These are phyloP conservation scores for Escovopsis weberi DNA, from an alignment of 2,329 filamentous ascomycete genomes.

Conservation along the genomic window DNA sequence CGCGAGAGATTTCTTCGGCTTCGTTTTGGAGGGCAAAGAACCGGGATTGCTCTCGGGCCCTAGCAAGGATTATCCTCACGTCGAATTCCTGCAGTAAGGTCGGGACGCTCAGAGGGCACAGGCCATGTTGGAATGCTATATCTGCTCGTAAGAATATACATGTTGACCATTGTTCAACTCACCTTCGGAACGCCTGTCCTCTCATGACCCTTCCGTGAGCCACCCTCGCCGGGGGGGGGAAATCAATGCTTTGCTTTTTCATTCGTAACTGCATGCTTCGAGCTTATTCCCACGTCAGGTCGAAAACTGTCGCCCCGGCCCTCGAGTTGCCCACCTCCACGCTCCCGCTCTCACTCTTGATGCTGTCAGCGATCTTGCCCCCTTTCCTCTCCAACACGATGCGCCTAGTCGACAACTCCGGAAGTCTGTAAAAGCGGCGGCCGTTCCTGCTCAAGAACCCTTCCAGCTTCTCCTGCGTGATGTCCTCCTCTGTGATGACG, in stretches of 20 bases:
- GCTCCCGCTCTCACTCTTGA: conserved; percentile 22
- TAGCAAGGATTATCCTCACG: background rate
- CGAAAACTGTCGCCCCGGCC: conserved; percentile 26
- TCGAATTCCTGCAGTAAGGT: background rate
- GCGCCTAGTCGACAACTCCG: conserved; percentile 13
- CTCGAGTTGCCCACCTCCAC: conserved; percentile 30
- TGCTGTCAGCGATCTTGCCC: conserved; percentile 24
- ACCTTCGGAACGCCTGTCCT: too few relatives aligned
- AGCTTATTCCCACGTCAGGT: conserved; percentile 19
- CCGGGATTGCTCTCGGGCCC: background rate
- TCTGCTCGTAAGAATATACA: too few relatives aligned
- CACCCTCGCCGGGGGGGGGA: too few relatives aligned
- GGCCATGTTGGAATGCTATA: too few relatives aligned
- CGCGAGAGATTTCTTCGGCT: conserved; percentile 3
- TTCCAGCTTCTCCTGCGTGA: conserved; percentile 39
- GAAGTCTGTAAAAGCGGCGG: conserved; percentile 36
- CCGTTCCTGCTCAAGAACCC: conserved; percentile 40
- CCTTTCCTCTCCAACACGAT: conserved; percentile 27
- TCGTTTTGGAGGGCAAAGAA: conserved; percentile 1
- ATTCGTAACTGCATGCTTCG: too few relatives aligned
- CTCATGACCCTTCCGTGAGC: too few relatives aligned
- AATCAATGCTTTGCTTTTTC: too few relatives aligned
- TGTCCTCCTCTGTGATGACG: conserved; percentile 33
- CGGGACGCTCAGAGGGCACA: too few relatives aligned
- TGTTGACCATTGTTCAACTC: too few relatives aligned